A percentile compares a stretch with the other conserved stretches of the same genome.
phyloP scores from a whole-genome alignment of 2,329 filamentous ascomycete genomes.

The Aspergillus aculeatinus region DNA sequence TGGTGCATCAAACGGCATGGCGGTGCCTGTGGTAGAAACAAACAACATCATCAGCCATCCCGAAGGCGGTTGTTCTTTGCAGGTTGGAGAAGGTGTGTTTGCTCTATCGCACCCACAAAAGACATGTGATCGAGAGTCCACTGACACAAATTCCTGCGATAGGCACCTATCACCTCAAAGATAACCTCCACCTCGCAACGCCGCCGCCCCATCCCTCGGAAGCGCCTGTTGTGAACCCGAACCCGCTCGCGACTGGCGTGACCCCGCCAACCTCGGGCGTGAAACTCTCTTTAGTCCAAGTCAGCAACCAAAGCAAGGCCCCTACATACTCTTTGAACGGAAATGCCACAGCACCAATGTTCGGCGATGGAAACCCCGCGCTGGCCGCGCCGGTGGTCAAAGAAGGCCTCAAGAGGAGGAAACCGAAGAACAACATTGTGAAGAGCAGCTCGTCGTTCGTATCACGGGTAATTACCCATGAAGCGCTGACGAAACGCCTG shows the following conservation, averaged over 20 bases:
- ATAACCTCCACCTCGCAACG: slow-evolving; percentile 88
- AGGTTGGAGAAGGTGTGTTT: slow-evolving; percentile 81
- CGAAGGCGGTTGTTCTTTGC: slow-evolving; percentile 80
- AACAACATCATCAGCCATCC: slow-evolving; percentile 85
- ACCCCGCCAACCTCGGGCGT: slow-evolving; percentile 82
- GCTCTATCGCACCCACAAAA: background rate
- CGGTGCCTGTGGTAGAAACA: slow-evolving; percentile 81
- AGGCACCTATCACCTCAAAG: slow-evolving; percentile 88
- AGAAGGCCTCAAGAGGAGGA: slow-evolving; percentile 69
- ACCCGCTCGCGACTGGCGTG: slow-evolving; percentile 82
- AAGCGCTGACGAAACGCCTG: slow-evolving; percentile 73
- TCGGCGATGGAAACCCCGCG: slow-evolving; percentile 81
- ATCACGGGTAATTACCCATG: slow-evolving; percentile 90
- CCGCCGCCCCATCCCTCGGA: slow-evolving; percentile 95
- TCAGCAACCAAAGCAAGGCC: slow-evolving; percentile 60
- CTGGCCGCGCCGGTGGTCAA: slow-evolving; percentile 66
- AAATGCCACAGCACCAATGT: slow-evolving; percentile 59
- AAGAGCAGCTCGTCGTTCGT: slow-evolving; percentile 99
- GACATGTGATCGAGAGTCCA: background rate
- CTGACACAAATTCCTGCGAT: slow-evolving; percentile 25
- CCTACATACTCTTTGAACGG: slow-evolving; percentile 49
- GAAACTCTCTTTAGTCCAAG: slow-evolving; percentile 73
- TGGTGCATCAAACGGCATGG: slow-evolving; percentile 65
- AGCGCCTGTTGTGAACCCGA: slow-evolving; percentile 79
- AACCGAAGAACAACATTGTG: slow-evolving; percentile 96